Evolutionary conservation across 805 yeast genomes (phyloP), one percentile per base, ranked within the genome.

Genomic region (Hyphopichia homilentoma): DNA sequence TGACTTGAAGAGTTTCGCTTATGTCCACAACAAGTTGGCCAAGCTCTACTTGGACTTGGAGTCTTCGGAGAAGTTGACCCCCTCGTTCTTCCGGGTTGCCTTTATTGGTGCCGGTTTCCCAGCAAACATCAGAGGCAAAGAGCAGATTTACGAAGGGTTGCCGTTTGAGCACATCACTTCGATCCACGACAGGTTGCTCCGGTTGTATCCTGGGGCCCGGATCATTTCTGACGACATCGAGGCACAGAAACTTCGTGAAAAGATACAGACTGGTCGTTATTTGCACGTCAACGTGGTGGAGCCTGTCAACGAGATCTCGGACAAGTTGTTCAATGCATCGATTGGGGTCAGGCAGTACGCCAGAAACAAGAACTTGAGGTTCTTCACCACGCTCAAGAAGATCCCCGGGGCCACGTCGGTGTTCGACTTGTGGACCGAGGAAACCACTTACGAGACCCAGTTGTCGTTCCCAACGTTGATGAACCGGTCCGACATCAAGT

Each of bases 91-190:
- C 68, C 74, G 81, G 50, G 86, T 87, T 34, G 72, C 84, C 14
- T 86, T 82, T 49, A 73, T 84, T 52, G 96, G 96, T 11, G 74
- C 71, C 32, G 95, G 95, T 2, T 87, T 87, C 69, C 95, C 96
- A 6, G 67, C 65, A 20, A 74, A 88, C 22, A 70, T 84, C 29
- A 68, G 95, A 48, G 84, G 84, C 29, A 77, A 81, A 48, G 79
- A 79, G 38, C 87, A 81, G 52, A 82, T 87, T 32, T 84, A 81
- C 50, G 95, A 87, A 59, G 95, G 96, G 5, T 67, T 77, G 33
- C 87, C 95, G 19, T 87, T 84, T 61, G 96, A 87, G 53, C 93
- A 84, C 55, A 79, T 87, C 38, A 78, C 88, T 2, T 79, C 90
- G 3, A 83, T 87, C 53, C 87, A 83, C 47, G 84, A 81, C 47